phyloP scores from a whole-genome alignment of 192 early-diverging fungal species.

The Martensiomyces pterosporus region DNA sequence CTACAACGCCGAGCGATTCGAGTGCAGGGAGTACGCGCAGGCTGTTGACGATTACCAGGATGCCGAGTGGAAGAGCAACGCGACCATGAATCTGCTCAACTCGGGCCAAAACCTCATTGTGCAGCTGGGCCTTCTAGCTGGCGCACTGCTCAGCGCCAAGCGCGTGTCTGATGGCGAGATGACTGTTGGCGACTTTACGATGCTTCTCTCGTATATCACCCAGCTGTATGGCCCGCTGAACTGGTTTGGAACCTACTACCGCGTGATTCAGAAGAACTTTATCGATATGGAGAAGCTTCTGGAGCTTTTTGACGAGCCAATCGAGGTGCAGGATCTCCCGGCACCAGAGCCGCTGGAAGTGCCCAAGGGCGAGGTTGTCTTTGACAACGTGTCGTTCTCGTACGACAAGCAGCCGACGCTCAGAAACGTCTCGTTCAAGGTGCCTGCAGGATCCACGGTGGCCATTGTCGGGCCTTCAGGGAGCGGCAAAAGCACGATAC shows the following conservation, averaged over 20 bases:
- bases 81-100: conserved; percentile 78
- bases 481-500: conserved; percentile 72
- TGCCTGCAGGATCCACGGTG: conserved; percentile 42
- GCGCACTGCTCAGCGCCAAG: conserved; percentile 79
- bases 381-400: conserved; percentile 62
- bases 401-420: conserved; percentile 57
- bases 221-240: conserved; percentile 89
- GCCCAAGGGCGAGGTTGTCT: conserved; percentile 54
- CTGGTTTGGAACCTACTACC: conserved; percentile 94
- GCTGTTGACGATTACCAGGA: conserved; percentile 75
- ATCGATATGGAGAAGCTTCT: conserved; percentile 99
- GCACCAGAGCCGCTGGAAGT: conserved; percentile 23
- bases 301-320: conserved; percentile 57
- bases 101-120: conserved; percentile 85
- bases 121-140: conserved; percentile 74
- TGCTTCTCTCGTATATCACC: conserved; percentile 80
- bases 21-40: conserved; percentile 71
- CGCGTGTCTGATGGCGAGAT: conserved; percentile 68
- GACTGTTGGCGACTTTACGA: conserved; percentile 80
- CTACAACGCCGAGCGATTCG: conserved; percentile 87
- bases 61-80: conserved; percentile 78
- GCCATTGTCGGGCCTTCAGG: conserved; percentile 52
- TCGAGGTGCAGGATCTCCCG: conserved; percentile 39
- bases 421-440: conserved; percentile 43
- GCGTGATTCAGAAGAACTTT: conserved; percentile 89